Percentiles rank a stretch among this genome's conserved stretches.
These are phyloP conservation scores for Bryoglossum gracile DNA, from an alignment of 495 filamentous ascomycete species.

Conservation along the genomic window DNA sequence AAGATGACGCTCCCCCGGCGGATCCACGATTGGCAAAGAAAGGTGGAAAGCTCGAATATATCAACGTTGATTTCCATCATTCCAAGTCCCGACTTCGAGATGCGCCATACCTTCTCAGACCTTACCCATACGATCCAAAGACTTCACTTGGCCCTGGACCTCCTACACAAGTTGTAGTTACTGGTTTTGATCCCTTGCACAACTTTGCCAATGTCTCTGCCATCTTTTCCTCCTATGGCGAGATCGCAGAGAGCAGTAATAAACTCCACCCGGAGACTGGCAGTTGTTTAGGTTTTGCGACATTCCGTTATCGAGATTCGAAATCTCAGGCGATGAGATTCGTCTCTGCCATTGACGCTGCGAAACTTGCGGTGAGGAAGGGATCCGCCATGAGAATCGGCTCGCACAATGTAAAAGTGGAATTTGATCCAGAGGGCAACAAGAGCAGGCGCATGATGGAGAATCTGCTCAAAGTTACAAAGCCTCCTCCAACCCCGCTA, in stretches of 20 bases:
- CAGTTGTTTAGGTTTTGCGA: slow-evolving; percentile 85
- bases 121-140: slow-evolving; percentile 68
- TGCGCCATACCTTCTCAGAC: slow-evolving; percentile 69
- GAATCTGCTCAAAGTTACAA: slow-evolving; percentile 48
- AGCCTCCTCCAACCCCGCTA: slow-evolving; percentile 13
- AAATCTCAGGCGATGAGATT: slow-evolving; percentile 33
- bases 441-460: slow-evolving; percentile 69
- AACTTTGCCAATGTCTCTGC: slow-evolving; percentile 70
- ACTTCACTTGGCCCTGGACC: slow-evolving; percentile 85
- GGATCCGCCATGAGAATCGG: slow-evolving; percentile 68
- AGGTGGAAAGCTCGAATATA: slow-evolving; percentile 46
- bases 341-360: slow-evolving; percentile 64
- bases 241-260: slow-evolving; percentile 81
- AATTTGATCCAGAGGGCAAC: slow-evolving; percentile 79
- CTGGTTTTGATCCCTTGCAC: slow-evolving; percentile 86
- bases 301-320: slow-evolving; percentile 78
- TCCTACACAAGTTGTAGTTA: slow-evolving; percentile 80
- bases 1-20: slow-evolving; percentile 57
- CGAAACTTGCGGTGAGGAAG: slow-evolving; percentile 64
- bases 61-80: slow-evolving; percentile 59
- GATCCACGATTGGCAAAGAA: slow-evolving; percentile 68
- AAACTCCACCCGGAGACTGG: slow-evolving; percentile 89
- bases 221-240: slow-evolving; percentile 79
- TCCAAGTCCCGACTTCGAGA: slow-evolving; percentile 66
- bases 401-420: slow-evolving; percentile 63